These are phyloP conservation scores for Blastobotrys peoriensis DNA, from an alignment of 805 yeast species.

Conservation along the genomic window DNA sequence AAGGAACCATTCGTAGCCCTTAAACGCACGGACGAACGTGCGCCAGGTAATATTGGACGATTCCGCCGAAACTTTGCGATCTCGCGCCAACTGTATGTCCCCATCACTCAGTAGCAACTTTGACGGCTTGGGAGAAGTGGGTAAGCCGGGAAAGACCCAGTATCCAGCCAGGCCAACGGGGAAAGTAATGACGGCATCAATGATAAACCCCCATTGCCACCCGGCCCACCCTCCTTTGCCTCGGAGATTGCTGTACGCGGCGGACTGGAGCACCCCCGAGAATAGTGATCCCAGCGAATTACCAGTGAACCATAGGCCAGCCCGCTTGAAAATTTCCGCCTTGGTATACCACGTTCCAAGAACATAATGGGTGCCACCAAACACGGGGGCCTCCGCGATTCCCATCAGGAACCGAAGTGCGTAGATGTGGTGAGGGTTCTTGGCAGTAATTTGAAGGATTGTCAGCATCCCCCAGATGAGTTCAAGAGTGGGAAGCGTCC, in stretches of 20 bases:
- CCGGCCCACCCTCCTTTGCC: slow-evolving; percentile 39
- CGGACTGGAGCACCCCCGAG: slow-evolving; percentile 39
- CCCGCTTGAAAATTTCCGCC: slow-evolving; percentile 36
- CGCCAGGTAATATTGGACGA: slow-evolving; percentile 1
- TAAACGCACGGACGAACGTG: slow-evolving; percentile 3
- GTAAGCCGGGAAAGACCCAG: slow-evolving; percentile 13
- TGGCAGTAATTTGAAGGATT: neutral
- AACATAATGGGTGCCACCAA: slow-evolving; percentile 25
- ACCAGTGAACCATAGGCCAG: slow-evolving; percentile 34
- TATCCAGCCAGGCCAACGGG: slow-evolving; percentile 15
- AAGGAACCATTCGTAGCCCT: slow-evolving; percentile 8
- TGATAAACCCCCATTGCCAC: slow-evolving; percentile 21
- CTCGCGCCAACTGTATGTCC: slow-evolving; percentile 5
- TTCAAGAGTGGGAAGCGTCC: neutral
- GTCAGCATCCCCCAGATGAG: neutral
- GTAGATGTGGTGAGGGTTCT: slow-evolving; percentile 2
- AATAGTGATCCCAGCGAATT: slow-evolving; percentile 37
- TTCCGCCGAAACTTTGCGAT: slow-evolving; percentile 4
- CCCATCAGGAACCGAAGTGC: slow-evolving; percentile 20
- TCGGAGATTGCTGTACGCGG: slow-evolving; percentile 35
- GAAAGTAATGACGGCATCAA: slow-evolving; percentile 15
- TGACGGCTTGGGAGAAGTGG: slow-evolving; percentile 1
- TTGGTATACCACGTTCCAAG: slow-evolving; percentile 36
- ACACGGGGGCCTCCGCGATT: slow-evolving; percentile 26
- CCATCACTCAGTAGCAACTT: slow-evolving; percentile 4